A percentile compares a stretch with the other conserved stretches of the same genome.
Evolutionary conservation across 2,329 filamentous ascomycete genomes (phyloP).

Genomic region (Arthrobotrys conoides): DNA sequence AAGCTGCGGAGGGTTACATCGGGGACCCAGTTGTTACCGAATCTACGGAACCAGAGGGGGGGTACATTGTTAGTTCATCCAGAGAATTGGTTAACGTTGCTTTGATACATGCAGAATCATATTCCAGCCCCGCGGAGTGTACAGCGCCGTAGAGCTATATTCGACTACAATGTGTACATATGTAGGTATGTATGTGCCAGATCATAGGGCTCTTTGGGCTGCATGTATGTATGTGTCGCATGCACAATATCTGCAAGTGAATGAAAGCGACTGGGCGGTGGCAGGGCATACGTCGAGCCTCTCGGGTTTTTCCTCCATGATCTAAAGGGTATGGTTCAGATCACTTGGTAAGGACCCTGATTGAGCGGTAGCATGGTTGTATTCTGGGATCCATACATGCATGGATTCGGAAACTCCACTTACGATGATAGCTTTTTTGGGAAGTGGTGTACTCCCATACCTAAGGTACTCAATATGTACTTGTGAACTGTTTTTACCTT

Average conservation of each 20-base stretch:
- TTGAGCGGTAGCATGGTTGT: slow-evolving; percentile 47
- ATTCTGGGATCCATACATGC: slow-evolving; percentile 36
- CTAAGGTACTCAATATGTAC: too few species aligned
- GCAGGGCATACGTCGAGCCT: slow-evolving; percentile 14
- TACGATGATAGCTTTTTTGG: slow-evolving; percentile 8
- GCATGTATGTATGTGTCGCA: slow-evolving; percentile 30
- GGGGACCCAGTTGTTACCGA: slow-evolving; percentile 16
- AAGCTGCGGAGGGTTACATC: slow-evolving; percentile 42
- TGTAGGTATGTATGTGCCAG: not conserved
- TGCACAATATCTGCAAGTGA: slow-evolving; percentile 14
- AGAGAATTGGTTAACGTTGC: slow-evolving; percentile 4
- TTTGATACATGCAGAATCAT: not conserved
- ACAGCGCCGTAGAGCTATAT: slow-evolving; percentile 23
- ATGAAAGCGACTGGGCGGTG: slow-evolving; percentile 24
- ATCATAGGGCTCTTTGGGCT: slow-evolving; percentile 26
- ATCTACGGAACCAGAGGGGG: slow-evolving; percentile 1
- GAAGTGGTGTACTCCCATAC: slow-evolving; percentile 16
- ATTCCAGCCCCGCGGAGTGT: slow-evolving; percentile 16
- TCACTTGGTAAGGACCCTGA: slow-evolving; percentile 24
- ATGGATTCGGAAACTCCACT: slow-evolving; percentile 30
- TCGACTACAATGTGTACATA: slow-evolving; percentile 6
- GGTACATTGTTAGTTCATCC: not conserved
- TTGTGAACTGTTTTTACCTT: slow-evolving; percentile 21
- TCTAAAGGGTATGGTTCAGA: slow-evolving; percentile 22
- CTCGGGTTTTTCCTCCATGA: slow-evolving; percentile 24